phyloP scores from a whole-genome alignment of 2,329 filamentous ascomycete species.

The Pseudocercospora fijiensis region DNA sequence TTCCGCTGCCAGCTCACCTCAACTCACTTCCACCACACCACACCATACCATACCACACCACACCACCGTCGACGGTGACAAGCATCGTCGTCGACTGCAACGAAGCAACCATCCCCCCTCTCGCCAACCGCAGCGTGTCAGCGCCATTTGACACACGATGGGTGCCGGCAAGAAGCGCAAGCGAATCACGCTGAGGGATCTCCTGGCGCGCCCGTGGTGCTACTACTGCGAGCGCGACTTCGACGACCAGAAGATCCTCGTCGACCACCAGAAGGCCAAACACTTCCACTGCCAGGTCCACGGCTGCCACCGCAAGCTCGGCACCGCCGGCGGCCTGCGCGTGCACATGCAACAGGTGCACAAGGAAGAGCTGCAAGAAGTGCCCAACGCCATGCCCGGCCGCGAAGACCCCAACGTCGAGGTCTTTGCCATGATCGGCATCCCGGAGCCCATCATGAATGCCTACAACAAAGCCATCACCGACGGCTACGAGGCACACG shows the following conservation, averaged over 20 bases:
- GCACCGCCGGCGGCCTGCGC: constrained; percentile 91
- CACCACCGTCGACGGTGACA: neutral
- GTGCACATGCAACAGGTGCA: constrained; percentile 99
- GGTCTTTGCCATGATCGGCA: constrained; percentile 98
- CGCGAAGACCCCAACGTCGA: constrained; percentile 84
- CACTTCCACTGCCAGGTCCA: constrained; percentile 86
- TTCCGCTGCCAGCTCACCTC: neutral
- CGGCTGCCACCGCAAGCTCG: constrained; percentile 79
- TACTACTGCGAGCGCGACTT: constrained; percentile 99
- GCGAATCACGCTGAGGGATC: constrained; percentile 82
- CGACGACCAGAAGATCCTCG: constrained; percentile 93
- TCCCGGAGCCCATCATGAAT: constrained; percentile 79
- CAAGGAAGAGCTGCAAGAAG: constrained; percentile 81
- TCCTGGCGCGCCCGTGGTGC: constrained; percentile 87
- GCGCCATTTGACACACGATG: neutral
- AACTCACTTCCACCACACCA: neutral
- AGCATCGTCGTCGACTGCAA: neutral
- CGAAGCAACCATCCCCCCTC: neutral
- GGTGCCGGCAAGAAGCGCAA: constrained; percentile 61
- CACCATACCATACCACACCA: too few relatives aligned
- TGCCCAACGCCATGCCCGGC: constrained; percentile 90
- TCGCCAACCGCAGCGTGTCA: neutral
- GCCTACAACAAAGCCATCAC: constrained; percentile 85
- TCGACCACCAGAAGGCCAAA: constrained; percentile 97
- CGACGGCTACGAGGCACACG: constrained; percentile 81